Percentiles rank a stretch among this genome's conserved stretches.
Evolutionary conservation across 768 basidiomycete species (phyloP).

Genomic region (Mycena maculata): DNA sequence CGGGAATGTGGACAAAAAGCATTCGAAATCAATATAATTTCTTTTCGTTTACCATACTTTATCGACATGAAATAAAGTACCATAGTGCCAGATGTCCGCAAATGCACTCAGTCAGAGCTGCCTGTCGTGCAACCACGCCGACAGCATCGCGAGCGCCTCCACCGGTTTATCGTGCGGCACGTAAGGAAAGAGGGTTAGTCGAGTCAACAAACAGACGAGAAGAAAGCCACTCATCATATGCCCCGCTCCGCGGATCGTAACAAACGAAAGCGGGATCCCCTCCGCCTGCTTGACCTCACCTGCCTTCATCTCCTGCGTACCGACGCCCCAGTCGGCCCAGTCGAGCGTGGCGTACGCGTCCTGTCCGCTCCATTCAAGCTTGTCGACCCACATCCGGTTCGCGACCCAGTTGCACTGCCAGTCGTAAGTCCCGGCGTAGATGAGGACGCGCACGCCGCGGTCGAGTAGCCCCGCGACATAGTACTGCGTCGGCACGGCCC

Average conservation of each 20-base stretch:
- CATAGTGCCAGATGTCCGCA: too few species aligned
- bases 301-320: conserved; percentile 53
- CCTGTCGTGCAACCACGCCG: conserved; percentile 66
- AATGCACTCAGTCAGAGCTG: conserved; percentile 39
- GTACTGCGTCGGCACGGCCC: conserved; percentile 65
- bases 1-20: too few species aligned
- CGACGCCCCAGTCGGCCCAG: conserved; percentile 70
- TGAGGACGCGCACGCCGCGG: conserved; percentile 77
- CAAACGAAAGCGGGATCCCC: conserved; percentile 52
- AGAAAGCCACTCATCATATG: conserved; percentile 63
- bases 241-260: conserved; percentile 61
- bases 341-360: conserved; percentile 59
- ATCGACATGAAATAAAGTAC: too few species aligned
- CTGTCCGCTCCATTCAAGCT: conserved; percentile 77
- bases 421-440: conserved; percentile 81
- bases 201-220: conserved; percentile 20
- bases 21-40: too few species aligned
- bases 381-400: conserved; percentile 81
- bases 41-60: too few species aligned
- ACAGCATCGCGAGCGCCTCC: conserved; percentile 72
- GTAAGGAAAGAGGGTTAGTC: conserved; percentile 45
- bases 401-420: conserved; percentile 87
- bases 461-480: conserved; percentile 80
- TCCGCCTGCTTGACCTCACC: conserved; percentile 57
- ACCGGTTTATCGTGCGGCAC: conserved; percentile 78